phyloP scores from a whole-genome alignment of 805 yeast genomes.

The Candida arabinofermentans region DNA sequence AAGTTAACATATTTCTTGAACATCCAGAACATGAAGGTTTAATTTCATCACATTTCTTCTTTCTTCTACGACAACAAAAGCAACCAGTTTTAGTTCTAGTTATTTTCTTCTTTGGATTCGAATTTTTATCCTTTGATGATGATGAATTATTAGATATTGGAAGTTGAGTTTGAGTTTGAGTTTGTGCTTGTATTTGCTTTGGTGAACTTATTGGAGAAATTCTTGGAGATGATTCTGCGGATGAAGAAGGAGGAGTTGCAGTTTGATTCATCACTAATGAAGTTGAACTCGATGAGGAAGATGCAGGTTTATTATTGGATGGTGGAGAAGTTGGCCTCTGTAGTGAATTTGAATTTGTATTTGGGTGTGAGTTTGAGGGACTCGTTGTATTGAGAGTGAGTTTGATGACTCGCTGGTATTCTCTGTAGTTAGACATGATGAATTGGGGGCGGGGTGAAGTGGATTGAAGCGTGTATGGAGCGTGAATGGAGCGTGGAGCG shows the following conservation, averaged over 20 bases:
- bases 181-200: too few relatives aligned
- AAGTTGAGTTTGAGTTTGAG: slow-evolving; percentile 1
- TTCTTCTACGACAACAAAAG: slow-evolving; percentile 34
- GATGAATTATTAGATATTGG: background rate
- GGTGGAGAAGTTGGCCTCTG: background rate
- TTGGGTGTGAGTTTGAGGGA: too few relatives aligned
- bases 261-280: slow-evolving; percentile 1
- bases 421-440: slow-evolving; percentile 30
- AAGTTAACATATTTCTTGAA: slow-evolving; percentile 28
- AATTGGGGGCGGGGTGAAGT: too few relatives aligned
- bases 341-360: too few relatives aligned
- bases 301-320: background rate
- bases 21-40: slow-evolving; percentile 35
- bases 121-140: background rate
- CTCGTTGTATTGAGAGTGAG: slow-evolving; percentile 8
- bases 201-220: slow-evolving; percentile 6
- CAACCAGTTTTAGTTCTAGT: slow-evolving; percentile 37
- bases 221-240: slow-evolving; percentile 20
- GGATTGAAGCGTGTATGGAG: too few relatives aligned
- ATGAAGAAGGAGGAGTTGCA: slow-evolving; percentile 20
- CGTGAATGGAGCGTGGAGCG: too few relatives aligned
- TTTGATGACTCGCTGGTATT: slow-evolving; percentile 30
- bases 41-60: slow-evolving; percentile 36
- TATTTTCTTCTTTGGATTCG: slow-evolving; percentile 23
- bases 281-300: background rate